Base-by-base conservation (phyloP, 805 yeast species). In the Dipodascopsis tothii region DNA sequence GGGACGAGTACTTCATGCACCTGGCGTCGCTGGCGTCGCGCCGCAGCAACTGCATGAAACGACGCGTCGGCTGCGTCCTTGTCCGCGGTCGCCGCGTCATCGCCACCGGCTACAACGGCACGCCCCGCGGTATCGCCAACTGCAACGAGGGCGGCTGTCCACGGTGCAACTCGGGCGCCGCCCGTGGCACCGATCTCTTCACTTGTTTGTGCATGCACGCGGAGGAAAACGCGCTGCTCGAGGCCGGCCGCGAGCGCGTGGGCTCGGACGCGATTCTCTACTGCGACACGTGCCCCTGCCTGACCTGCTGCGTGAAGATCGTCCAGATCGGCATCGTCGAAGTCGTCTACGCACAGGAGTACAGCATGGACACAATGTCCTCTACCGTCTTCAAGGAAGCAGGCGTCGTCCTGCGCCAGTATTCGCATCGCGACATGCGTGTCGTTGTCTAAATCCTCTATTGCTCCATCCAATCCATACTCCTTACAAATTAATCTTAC, bases 81-180 rank as follows among this genome's bases (percentile, higher is more conserved):
- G 96, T 86, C 2, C 73, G 86, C 41, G 92, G 84, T 37, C 77
- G 76, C 32, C 70, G 96, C 44, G 94, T 92, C 21, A 73, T 92
- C 21, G 92, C 97, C 2, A 92, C 99, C 0, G 99, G 99, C 0
- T 92, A 92, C 64, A 92, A 92, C 58, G 99, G 99, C 1, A 92
- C 99, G 0, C 97, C 99, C 7, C 72, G 95, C 34, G 84, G 87
- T 46, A 65, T 86, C 56, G 68, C 70, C 21, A 92, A 92, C 57
- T 92, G 99, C 65, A 88, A 85, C 58, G 90, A 86, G 56, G 98
- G 98, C 19, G 99, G 99, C 1, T 92, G 99, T 63, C 64, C 76
- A 3, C 69, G 98, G 33, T 92, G 99, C 62, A 92, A 92, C 57
- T 37, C 50, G 9, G 62, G 55, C 4, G 50, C 37, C 16, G 32